A percentile compares a stretch with the other conserved stretches of the same genome.
phyloP scores from a whole-genome alignment of 441 rosid species.

The Jatropha podagrica region DNA sequence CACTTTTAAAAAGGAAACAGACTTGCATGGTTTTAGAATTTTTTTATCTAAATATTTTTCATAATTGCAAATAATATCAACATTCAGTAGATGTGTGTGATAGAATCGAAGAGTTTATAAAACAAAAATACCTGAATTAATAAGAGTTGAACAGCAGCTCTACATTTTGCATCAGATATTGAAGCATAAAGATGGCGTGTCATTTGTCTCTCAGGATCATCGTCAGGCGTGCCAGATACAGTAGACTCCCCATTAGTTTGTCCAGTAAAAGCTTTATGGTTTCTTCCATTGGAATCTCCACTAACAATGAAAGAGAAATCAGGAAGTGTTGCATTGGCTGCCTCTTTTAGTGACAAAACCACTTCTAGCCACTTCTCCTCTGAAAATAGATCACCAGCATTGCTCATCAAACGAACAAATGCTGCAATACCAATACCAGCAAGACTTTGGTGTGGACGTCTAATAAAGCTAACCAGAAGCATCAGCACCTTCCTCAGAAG shows the following conservation, averaged over 20 bases:
- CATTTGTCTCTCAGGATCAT: conserved; percentile 54
- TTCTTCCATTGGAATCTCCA: conserved; percentile 45
- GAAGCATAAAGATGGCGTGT: conserved; percentile 54
- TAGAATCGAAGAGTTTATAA: conserved; percentile 6
- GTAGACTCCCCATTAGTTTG: conserved; percentile 46
- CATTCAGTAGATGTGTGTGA: neutral
- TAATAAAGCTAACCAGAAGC: conserved; percentile 92
- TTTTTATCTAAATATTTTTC: neutral
- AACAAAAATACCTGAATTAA: conserved; percentile 74
- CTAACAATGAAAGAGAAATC: conserved; percentile 70
- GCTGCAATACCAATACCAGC: conserved; percentile 99
- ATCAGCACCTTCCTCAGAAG: conserved; percentile 82
- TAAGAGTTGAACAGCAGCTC: conserved; percentile 98
- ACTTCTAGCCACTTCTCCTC: conserved; percentile 98
- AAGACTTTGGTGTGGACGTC: conserved; percentile 99
- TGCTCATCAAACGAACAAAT: conserved; percentile 98
- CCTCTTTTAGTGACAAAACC: conserved; percentile 84
- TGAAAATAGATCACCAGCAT: conserved; percentile 86
- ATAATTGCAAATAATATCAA: neutral
- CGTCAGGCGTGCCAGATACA: conserved; percentile 43
- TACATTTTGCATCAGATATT: conserved; percentile 93
- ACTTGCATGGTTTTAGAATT: neutral
- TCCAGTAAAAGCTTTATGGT: conserved; percentile 33
- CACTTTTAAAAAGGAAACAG: neutral
- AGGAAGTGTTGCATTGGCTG: conserved; percentile 88